Evolutionary conservation across 192 early-diverging fungal genomes (phyloP).

Genomic region (Lobosporangium transversale): DNA sequence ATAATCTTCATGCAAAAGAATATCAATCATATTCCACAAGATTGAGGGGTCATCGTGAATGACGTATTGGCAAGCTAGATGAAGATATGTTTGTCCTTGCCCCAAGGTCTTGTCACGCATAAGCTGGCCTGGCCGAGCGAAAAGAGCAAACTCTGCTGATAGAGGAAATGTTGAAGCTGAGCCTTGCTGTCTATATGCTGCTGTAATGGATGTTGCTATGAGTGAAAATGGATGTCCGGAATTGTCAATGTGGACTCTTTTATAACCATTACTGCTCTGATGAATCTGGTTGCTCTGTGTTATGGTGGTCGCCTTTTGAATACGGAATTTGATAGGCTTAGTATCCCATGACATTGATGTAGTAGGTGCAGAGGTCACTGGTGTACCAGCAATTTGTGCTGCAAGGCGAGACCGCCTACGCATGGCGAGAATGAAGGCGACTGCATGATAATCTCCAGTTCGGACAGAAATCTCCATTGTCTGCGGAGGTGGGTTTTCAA

Average conservation of each 20-base stretch:
- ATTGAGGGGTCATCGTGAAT: constrained; percentile 36
- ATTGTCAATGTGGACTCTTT: constrained; percentile 14
- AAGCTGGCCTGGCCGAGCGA: constrained; percentile 49
- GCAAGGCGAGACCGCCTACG: constrained; percentile 33
- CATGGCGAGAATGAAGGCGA: constrained; percentile 53
- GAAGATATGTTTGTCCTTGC: constrained; percentile 49
- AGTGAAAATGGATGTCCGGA: constrained; percentile 25
- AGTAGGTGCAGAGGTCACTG: background rate
- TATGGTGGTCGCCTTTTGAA: background rate
- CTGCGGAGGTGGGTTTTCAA: constrained; percentile 43
- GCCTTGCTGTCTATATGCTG: constrained; percentile 3
- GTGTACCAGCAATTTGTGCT: background rate
- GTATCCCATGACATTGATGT: background rate
- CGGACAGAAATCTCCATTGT: constrained; percentile 50
- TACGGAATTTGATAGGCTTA: no score
- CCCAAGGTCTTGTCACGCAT: constrained; percentile 35
- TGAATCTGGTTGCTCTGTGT: background rate
- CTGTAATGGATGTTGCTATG: constrained; percentile 24
- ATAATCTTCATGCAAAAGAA: constrained; percentile 44
- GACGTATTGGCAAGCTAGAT: constrained; percentile 36
- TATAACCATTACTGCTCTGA: background rate
- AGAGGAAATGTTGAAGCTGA: background rate
- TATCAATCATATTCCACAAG: constrained; percentile 53
- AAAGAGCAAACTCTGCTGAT: constrained; percentile 43
- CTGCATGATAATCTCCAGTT: constrained; percentile 45